These are phyloP conservation scores for Pythium biforme DNA, from an alignment of 352 stramenopile genomes.

Conservation along the genomic window DNA sequence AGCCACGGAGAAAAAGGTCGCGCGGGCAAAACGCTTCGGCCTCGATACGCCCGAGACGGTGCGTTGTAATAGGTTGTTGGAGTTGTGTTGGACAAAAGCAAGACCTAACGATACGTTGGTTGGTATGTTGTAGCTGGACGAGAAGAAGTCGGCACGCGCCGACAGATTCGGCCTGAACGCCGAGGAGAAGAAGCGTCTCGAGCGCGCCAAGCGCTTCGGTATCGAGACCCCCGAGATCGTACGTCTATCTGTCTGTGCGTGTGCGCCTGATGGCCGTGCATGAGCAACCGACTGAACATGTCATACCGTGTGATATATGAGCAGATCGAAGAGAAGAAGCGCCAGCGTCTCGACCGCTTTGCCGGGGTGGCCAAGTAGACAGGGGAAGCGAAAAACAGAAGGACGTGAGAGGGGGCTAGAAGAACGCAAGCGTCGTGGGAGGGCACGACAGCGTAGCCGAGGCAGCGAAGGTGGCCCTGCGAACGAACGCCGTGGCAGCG, in stretches of 20 bases:
- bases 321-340: constrained; percentile 59
- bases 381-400: no score
- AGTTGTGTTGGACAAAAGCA: no score
- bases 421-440: no score
- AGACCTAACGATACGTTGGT: neutral
- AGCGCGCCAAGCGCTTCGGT: constrained; percentile 83
- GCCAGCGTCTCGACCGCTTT: constrained; percentile 75
- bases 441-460: no score
- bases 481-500: no score
- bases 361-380: constrained; percentile 23
- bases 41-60: constrained; percentile 79
- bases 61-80: neutral
- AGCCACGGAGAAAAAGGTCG: constrained; percentile 66
- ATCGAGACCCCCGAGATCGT: constrained; percentile 81
- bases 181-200: constrained; percentile 75
- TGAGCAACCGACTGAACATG: no score
- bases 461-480: no score
- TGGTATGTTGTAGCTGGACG: constrained; percentile 48
- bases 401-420: no score
- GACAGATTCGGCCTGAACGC: constrained; percentile 84
- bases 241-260: constrained; percentile 1
- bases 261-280: no score
- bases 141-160: constrained; percentile 76
- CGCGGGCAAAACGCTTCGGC: constrained; percentile 75
- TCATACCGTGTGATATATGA: neutral